phyloP scores from a whole-genome alignment of 2,329 filamentous ascomycete species.

The Fusarium sp. region DNA sequence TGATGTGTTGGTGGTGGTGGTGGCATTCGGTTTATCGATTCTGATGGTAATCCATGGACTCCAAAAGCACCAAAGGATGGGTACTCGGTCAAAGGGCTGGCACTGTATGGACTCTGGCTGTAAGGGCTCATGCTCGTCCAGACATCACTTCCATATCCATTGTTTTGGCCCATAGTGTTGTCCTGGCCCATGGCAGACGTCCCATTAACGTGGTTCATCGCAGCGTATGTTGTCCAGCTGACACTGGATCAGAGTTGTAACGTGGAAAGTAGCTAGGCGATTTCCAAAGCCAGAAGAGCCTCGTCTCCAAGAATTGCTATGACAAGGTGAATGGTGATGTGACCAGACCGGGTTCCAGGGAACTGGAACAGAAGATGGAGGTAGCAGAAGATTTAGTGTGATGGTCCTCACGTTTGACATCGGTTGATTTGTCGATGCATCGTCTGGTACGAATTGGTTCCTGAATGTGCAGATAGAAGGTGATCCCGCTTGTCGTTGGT shows the following conservation, averaged over 20 bases:
- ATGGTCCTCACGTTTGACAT: slow-evolving; percentile 43
- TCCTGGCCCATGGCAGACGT: slow-evolving; percentile 50
- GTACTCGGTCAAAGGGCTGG: slow-evolving; percentile 74
- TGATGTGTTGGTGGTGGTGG: slow-evolving; percentile 62
- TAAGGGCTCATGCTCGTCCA: slow-evolving; percentile 72
- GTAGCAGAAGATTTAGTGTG: slow-evolving; percentile 31
- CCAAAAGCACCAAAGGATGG: slow-evolving; percentile 68
- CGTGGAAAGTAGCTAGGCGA: background rate
- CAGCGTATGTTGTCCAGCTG: slow-evolving; percentile 37
- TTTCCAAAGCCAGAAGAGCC: slow-evolving; percentile 5
- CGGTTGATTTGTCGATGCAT: slow-evolving; percentile 42
- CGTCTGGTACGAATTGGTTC: slow-evolving; percentile 37
- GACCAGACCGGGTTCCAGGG: slow-evolving; percentile 21
- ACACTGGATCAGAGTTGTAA: slow-evolving; percentile 26
- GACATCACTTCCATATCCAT: slow-evolving; percentile 56
- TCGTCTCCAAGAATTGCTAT: slow-evolving; percentile 3
- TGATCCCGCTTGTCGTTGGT: slow-evolving; percentile 29
- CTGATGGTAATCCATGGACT: slow-evolving; percentile 63
- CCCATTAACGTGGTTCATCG: slow-evolving; percentile 52
- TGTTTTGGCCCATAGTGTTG: slow-evolving; percentile 48
- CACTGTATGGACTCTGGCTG: slow-evolving; percentile 66
- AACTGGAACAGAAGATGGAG: slow-evolving; percentile 25
- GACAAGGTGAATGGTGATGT: slow-evolving; percentile 18
- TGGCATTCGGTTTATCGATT: slow-evolving; percentile 64
- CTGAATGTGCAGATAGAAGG: slow-evolving; percentile 34